Evolutionary conservation across 2,329 filamentous ascomycete species (phyloP).

Genomic region (Karstenula rhodostoma): DNA sequence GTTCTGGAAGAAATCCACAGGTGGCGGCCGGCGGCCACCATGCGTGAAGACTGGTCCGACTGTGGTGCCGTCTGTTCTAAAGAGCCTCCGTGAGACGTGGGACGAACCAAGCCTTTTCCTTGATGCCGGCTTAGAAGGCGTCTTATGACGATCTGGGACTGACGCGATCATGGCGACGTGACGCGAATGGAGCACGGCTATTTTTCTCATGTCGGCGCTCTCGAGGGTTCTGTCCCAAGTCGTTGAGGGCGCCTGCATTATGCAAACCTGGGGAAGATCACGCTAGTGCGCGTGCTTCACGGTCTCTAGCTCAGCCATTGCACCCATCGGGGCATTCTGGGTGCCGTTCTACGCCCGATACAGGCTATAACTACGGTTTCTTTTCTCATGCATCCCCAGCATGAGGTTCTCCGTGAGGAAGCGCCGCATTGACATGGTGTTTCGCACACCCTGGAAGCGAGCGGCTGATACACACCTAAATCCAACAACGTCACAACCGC

Average conservation of each 20-base stretch:
- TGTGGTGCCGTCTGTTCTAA: slow-evolving; percentile 1
- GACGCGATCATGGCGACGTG: not conserved
- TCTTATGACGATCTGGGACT: not conserved
- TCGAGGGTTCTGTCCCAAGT: slow-evolving; percentile 1
- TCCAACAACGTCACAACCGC: slow-evolving; percentile 23
- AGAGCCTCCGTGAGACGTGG: slow-evolving; percentile 22
- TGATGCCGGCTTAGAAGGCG: slow-evolving; percentile 5
- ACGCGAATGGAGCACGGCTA: not conserved
- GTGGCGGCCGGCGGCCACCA: slow-evolving; percentile 9
- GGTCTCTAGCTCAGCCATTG: not conserved
- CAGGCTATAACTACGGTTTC: slow-evolving; percentile 13
- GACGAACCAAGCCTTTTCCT: slow-evolving; percentile 18
- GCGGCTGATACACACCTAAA: slow-evolving; percentile 26
- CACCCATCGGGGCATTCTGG: slow-evolving; percentile 16
- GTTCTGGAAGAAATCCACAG: slow-evolving; percentile 30
- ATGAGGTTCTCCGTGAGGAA: slow-evolving; percentile 9
- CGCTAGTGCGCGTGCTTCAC: slow-evolving; percentile 16
- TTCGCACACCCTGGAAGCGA: slow-evolving; percentile 31
- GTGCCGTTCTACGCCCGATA: slow-evolving; percentile 3
- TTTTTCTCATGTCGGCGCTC: not conserved
- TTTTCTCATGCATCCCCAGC: slow-evolving; percentile 19
- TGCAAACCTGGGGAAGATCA: slow-evolving; percentile 20
- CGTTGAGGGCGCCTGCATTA: not conserved
- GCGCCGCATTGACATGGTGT: slow-evolving; percentile 28
- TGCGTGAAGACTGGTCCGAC: slow-evolving; percentile 16